A percentile compares a stretch with the other conserved stretches of the same genome.
phyloP scores from a whole-genome alignment of 352 stramenopile genomes.

The Phytopythium mirpurense region DNA sequence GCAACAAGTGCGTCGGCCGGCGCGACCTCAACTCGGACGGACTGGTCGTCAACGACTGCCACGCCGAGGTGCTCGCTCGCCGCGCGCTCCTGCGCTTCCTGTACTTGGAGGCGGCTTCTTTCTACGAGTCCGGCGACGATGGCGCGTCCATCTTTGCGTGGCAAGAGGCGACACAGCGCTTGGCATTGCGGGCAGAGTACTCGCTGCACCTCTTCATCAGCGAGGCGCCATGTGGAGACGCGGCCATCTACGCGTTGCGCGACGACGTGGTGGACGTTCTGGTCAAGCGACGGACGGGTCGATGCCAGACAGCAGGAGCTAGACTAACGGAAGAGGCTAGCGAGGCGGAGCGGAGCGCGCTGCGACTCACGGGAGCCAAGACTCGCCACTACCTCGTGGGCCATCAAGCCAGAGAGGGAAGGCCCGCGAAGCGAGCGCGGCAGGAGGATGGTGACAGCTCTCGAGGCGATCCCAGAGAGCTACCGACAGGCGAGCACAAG shows the following conservation, averaged over 20 bases:
- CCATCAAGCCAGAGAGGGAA: not conserved
- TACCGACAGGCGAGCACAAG: not conserved
- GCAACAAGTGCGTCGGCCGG: conserved; percentile 77
- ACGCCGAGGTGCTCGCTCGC: conserved; percentile 90
- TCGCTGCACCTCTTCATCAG: conserved; percentile 90
- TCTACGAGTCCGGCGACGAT: conserved; percentile 1
- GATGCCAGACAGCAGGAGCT: conserved; percentile 2
- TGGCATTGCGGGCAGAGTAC: conserved; percentile 48
- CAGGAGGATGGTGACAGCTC: not conserved
- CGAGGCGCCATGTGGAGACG: conserved; percentile 91
- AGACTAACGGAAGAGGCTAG: not conserved
- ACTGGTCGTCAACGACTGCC: conserved; percentile 89
- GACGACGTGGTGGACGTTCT: conserved; percentile 63
- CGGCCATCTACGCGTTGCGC: conserved; percentile 88
- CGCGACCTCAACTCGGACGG: conserved; percentile 62
- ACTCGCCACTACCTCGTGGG: not conserved
- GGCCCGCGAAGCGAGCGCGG: not conserved
- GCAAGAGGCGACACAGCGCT: conserved; percentile 20
- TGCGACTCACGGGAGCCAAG: conserved; percentile 68
- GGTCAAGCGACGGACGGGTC: conserved; percentile 33
- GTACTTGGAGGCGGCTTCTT: conserved; percentile 69
- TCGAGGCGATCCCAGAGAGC: no score
- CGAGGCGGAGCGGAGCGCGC: conserved; percentile 8
- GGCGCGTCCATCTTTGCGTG: conserved; percentile 47
- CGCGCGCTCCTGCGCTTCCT: conserved; percentile 83